Evolutionary conservation across 768 basidiomycete genomes (phyloP), one percentile per base, ranked within the genome.

Genomic region (Suillus alpinus): DNA sequence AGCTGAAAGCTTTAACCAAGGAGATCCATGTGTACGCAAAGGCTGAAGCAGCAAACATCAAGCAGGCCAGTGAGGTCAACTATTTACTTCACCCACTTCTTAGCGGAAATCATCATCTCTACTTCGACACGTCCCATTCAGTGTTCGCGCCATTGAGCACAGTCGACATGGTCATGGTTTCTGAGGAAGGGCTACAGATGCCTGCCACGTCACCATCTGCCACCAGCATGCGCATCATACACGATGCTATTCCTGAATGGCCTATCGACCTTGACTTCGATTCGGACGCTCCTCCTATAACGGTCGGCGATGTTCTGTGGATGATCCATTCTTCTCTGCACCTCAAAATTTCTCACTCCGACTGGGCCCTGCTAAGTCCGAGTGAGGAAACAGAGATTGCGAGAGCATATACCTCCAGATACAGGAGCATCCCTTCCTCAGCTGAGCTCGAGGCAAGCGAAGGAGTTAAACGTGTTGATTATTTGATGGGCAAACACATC

Each of bases 161-260:
- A 56, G 57, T 79, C n/a, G 75, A 82, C 37, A 68, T 74, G 4
- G 62, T 62, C 14, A 50, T 75, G 0, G 67, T 89, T 3, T 66
- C 80, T 0, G 55, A 64, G 0, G 81, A 83, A 1, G 81, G 86
- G 41, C 75, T 88, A 10, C 60, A 58, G 1, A 76, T 85, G 68
- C 74, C 79, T 4, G 87, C 85, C 16, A 85, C 85, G 9, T 75
- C 83, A 64, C 88, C 88, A 0, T 69, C 80, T 0, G 69, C 84
- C 56, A 80, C 78, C 8, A 78, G 74, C 36, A 78, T 89, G 65
- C 78, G 80, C 16, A 84, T 91, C 66, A 67, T 78, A 0, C 84
- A 81, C 66, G 85, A 88, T 56, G 63, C 67, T 13, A 76, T 86
- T 52, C 83, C 84, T 0, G 66, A 80, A 18, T 89, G 87, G 87